Evolutionary conservation across 139 green algal genomes (phyloP).

Genomic region (Penium margaritaceum): DNA sequence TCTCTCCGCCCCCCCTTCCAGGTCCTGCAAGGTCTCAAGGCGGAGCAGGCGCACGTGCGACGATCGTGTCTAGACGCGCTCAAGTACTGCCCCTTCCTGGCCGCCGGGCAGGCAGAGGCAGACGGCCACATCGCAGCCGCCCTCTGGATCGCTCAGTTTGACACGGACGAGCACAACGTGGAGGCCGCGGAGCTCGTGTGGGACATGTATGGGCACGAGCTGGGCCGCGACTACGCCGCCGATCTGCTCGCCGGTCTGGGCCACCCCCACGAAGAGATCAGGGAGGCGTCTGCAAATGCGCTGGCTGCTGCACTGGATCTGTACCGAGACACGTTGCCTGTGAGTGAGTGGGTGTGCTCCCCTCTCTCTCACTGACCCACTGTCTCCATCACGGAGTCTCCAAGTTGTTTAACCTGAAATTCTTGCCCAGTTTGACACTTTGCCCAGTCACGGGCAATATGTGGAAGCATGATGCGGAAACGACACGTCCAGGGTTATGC

Average conservation of each 20-base stretch:
- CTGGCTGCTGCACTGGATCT: conserved; percentile 44
- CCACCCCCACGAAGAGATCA: conserved; percentile 23
- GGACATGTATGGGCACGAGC: conserved; percentile 42
- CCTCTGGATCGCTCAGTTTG: conserved; percentile 41
- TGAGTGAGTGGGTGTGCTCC: no score
- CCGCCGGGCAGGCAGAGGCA: neutral
- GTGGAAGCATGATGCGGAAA: no score
- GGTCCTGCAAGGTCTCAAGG: conserved; percentile 19
- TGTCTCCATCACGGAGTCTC: no score
- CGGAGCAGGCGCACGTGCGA: conserved; percentile 35
- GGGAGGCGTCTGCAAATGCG: conserved; percentile 25
- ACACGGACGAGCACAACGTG: conserved; percentile 21
- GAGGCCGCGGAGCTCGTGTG: conserved; percentile 35
- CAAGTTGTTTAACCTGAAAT: no score
- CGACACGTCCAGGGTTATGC: no score
- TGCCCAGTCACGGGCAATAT: no score
- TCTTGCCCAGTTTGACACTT: no score
- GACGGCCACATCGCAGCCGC: neutral
- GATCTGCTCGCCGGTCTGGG: conserved; percentile 12
- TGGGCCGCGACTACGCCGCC: conserved; percentile 30
- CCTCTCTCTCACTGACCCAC: no score
- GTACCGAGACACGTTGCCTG: conserved; percentile 35
- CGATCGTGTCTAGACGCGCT: conserved; percentile 37
- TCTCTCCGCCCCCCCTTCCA: no score
- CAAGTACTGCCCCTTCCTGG: conserved; percentile 26